Percentiles rank a stretch among this genome's conserved stretches.
Conservation (phyloP, 1,284 basidiomycete species). For the Cronartium quercuum region DNA sequence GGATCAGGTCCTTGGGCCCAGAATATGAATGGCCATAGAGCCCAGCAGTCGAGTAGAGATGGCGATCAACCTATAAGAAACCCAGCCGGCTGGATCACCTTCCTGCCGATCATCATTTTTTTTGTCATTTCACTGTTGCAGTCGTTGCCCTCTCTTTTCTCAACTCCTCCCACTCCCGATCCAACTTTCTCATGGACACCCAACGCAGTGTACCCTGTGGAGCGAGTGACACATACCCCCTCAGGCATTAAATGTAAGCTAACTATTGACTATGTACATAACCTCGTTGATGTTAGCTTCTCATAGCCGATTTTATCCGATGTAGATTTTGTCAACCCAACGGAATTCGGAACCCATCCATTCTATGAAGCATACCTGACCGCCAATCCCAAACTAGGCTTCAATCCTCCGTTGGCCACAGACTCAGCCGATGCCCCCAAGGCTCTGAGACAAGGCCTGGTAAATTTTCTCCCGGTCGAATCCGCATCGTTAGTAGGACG, state of each 20-base stretch:
- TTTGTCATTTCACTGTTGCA: conserved; percentile 78
- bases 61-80: conserved; percentile 17
- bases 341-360: conserved; percentile 71
- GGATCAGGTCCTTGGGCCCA: not conserved
- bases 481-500: not conserved
- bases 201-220: conserved; percentile 44
- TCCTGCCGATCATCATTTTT: conserved; percentile 77
- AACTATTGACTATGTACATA: not conserved
- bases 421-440: no score
- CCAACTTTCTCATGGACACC: conserved; percentile 70
- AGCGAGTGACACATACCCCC: conserved; percentile 41
- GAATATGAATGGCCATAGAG: not conserved
- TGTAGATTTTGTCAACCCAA: conserved; percentile 68
- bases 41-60: not conserved
- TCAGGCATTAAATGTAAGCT: conserved; percentile 17
- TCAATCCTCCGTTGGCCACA: conserved; percentile 38
- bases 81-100: conserved; percentile 59
- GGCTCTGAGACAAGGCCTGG: not conserved
- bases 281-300: conserved; percentile 54
- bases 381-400: conserved; percentile 41
- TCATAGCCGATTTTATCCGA: conserved; percentile 58
- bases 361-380: conserved; percentile 48
- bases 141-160: conserved; percentile 71
- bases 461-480: conserved; percentile 5
- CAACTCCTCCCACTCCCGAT: conserved; percentile 63